Percentiles rank a stretch among this genome's conserved stretches.
These are phyloP conservation scores for Aureobasidium sp. DNA, from an alignment of 2,329 filamentous ascomycete species.

Conservation along the genomic window DNA sequence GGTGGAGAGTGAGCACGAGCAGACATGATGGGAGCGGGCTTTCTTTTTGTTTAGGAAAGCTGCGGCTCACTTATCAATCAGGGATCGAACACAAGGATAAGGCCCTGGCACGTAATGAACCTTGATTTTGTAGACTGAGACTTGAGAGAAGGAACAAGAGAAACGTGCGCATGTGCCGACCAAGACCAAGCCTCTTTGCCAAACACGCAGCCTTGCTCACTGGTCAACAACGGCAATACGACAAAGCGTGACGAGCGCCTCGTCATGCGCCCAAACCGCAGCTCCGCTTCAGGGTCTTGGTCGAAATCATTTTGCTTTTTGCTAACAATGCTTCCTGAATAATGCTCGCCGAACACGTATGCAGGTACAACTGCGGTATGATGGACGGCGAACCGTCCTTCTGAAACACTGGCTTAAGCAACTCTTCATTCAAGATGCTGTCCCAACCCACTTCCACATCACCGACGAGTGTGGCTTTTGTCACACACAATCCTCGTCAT, in stretches of 20 bases:
- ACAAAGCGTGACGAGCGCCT: neutral
- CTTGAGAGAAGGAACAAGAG: neutral
- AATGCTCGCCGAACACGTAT: slow-evolving; percentile 1
- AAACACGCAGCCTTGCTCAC: slow-evolving; percentile 6
- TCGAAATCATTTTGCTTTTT: neutral
- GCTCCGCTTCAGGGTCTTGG: slow-evolving; percentile 5
- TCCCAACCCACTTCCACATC: neutral
- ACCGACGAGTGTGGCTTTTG: neutral
- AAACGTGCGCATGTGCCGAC: neutral
- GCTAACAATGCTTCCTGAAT: neutral
- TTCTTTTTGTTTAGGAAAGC: neutral
- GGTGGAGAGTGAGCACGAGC: slow-evolving; percentile 9
- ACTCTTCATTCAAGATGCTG: neutral
- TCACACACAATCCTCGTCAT: neutral
- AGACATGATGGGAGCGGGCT: neutral
- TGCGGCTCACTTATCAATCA: neutral
- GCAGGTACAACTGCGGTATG: neutral
- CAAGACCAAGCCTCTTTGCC: neutral
- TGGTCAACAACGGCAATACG: neutral
- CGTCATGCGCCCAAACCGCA: slow-evolving; percentile 5
- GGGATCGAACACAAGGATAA: neutral
- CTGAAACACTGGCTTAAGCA: slow-evolving; percentile 4
- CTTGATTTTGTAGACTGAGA: slow-evolving; percentile 1
- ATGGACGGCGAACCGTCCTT: neutral
- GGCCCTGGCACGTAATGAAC: slow-evolving; percentile 8